These are phyloP conservation scores for Schizonepeta tenuifolia DNA, from an alignment of 257 asterid species.

Conservation along the genomic window DNA sequence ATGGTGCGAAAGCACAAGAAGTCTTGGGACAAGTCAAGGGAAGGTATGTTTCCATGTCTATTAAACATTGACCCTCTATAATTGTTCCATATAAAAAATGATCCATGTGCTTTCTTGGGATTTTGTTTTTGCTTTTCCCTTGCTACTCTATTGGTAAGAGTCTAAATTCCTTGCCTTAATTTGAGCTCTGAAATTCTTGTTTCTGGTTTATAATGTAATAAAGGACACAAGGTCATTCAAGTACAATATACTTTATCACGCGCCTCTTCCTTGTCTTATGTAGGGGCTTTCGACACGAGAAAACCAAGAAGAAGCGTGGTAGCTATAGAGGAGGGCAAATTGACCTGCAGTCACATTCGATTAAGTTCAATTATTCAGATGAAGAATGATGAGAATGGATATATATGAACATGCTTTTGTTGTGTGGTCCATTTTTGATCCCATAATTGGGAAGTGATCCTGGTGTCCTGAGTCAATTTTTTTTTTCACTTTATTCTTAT, in stretches of 20 bases:
- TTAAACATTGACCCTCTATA: not conserved
- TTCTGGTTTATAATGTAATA: not conserved
- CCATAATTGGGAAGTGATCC: slow-evolving; percentile 9
- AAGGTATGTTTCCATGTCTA: slow-evolving; percentile 56
- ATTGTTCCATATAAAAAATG: not conserved
- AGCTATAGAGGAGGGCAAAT: slow-evolving; percentile 94
- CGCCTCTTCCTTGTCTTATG: not conserved
- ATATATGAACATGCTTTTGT: not conserved
- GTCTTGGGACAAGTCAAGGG: slow-evolving; percentile 94
- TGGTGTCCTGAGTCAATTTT: not conserved
- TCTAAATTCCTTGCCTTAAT: not conserved
- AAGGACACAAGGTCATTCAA: not conserved
- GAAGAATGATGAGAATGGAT: slow-evolving; percentile 49
- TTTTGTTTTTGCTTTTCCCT: not conserved
- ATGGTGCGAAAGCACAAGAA: slow-evolving; percentile 99
- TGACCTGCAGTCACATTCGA: slow-evolving; percentile 78
- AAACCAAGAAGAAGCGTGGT: slow-evolving; percentile 98
- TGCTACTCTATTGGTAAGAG: not conserved
- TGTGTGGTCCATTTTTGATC: slow-evolving; percentile 18
- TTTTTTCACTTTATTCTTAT: slow-evolving; percentile 15
- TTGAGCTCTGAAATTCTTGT: not conserved
- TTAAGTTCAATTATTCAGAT: slow-evolving; percentile 82
- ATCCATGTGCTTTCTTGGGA: not conserved
- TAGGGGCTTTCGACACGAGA: slow-evolving; percentile 76
- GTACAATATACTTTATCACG: not conserved